Percentiles rank a stretch among this genome's conserved stretches.
These are phyloP conservation scores for Beauveria australis DNA, from an alignment of 2,329 filamentous ascomycete genomes.

Conservation along the genomic window DNA sequence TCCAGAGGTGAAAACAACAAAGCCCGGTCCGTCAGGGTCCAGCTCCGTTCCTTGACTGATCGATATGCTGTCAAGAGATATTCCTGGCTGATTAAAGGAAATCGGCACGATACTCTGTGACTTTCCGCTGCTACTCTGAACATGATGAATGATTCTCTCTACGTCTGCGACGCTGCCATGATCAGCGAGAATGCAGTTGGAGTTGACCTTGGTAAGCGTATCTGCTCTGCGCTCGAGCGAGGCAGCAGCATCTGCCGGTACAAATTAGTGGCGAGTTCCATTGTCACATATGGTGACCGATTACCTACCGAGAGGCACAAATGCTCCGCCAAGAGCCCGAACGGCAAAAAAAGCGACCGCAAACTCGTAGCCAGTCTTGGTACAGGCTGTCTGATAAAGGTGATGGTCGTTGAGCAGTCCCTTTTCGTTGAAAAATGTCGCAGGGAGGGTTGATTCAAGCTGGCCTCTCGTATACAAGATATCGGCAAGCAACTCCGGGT, in stretches of 20 bases:
- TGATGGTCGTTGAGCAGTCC: constrained; percentile 7
- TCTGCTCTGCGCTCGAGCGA: constrained; percentile 13
- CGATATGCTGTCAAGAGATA: background rate
- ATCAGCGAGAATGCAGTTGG: constrained; percentile 11
- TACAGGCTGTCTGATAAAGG: constrained; percentile 13
- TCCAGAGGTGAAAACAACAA: constrained; percentile 49
- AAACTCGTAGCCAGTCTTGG: constrained; percentile 18
- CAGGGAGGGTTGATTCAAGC: constrained; percentile 7
- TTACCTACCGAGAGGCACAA: constrained; percentile 13
- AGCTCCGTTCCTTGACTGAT: constrained; percentile 12
- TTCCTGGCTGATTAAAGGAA: background rate
- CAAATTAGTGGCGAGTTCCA: background rate
- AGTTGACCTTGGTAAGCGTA: constrained; percentile 10
- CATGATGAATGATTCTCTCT: background rate
- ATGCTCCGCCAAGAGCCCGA: constrained; percentile 15
- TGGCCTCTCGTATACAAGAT: constrained; percentile 13
- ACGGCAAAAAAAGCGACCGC: constrained; percentile 18
- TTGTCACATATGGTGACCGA: background rate
- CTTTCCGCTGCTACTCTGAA: background rate
- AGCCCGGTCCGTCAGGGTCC: constrained; percentile 12
- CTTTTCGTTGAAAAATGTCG: constrained; percentile 1
- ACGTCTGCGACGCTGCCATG: background rate
- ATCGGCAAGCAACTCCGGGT: constrained; percentile 16
- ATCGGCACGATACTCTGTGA: background rate
- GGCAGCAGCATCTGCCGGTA: background rate